Evolutionary conservation across 371 early-diverging fungal species (phyloP).

Genomic region (Saksenaea vasiformis): DNA sequence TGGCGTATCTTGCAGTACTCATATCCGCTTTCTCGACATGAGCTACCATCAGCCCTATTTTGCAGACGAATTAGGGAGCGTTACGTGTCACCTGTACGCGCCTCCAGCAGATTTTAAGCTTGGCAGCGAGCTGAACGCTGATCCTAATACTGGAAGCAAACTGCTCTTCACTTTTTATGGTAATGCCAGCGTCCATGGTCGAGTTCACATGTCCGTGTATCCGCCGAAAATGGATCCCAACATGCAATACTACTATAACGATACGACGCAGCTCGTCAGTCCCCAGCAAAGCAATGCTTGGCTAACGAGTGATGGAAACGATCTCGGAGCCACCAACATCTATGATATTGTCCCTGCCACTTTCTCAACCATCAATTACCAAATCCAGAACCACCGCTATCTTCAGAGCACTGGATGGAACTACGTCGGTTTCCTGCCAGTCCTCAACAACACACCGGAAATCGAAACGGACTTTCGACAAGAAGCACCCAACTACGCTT

Average conservation of each 20-base stretch:
- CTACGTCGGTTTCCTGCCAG: slow-evolving; percentile 25
- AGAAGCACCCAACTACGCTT: background rate
- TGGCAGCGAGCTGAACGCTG: slow-evolving; percentile 8
- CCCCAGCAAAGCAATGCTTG: slow-evolving; percentile 11
- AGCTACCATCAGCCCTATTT: slow-evolving; percentile 22
- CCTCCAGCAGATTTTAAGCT: slow-evolving; percentile 8
- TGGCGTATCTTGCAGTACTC: slow-evolving; percentile 15
- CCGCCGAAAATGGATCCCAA: slow-evolving; percentile 30
- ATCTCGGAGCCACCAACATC: slow-evolving; percentile 22
- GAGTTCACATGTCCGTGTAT: slow-evolving; percentile 26
- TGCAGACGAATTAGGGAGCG: slow-evolving; percentile 11
- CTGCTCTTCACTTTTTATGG: slow-evolving; percentile 22
- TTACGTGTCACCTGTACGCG: slow-evolving; percentile 23
- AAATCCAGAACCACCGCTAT: slow-evolving; percentile 21
- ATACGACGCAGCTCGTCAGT: slow-evolving; percentile 10
- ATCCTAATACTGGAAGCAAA: slow-evolving; percentile 17
- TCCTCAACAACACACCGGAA: slow-evolving; percentile 15
- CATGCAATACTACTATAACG: slow-evolving; percentile 13
- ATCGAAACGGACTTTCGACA: slow-evolving; percentile 15
- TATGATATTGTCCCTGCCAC: slow-evolving; percentile 18
- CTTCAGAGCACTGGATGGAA: slow-evolving; percentile 27
- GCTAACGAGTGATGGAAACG: slow-evolving; percentile 27
- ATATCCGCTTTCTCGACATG: slow-evolving; percentile 19
- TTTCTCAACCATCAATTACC: slow-evolving; percentile 16
- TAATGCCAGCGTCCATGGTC: slow-evolving; percentile 2